Base-by-base conservation (phyloP, 805 yeast species). In the Teunomyces stri region DNA sequence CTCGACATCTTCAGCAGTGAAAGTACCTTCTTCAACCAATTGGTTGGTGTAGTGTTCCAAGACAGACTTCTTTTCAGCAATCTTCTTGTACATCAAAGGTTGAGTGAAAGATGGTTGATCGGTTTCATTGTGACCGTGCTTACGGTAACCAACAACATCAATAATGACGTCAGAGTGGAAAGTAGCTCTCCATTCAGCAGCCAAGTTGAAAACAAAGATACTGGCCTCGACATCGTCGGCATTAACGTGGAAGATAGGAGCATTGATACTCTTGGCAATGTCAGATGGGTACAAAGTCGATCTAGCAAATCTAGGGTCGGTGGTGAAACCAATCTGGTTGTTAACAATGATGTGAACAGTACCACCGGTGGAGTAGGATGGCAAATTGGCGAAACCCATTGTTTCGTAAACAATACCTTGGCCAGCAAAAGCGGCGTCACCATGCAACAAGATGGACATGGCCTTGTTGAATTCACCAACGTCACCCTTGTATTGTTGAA, bases 391-490 rank as follows among this genome's bases (percentile, higher is more conserved):
- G 74, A 94, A 87, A 49, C 98, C 98, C 87, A 92, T 84, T 46
- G 99, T 92, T 77, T 94, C 99, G 74, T 94, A 94, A 49, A 94
- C 97, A 48, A 94, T 95, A 84, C 99, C 99, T 76, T 94, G 99
- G 55, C 87, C 99, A 39, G 97, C 91, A 66, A 94, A 91, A 33
- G 99, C 99, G 49, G 99, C 96, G 71, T 94, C 99, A 80, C 99
- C 99, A 69, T 94, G 99, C 70, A 94, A 78, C 69, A 94, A 78
- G 51, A 94, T 87, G 55, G 94, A 86, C 79, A 94, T 77, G 41
- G 98, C 97, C 74, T 90, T 92, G 60, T 83, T 76, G 76, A 76
- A 87, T 39, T 78, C 80, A 53, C 90, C 90, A 55, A 87, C 82
- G 65, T 94, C 98, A 60, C 82, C 76, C 76, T 92, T 92, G 75